Evolutionary conservation across 2,329 filamentous ascomycete genomes (phyloP), one percentile per base, ranked within the genome.

Genomic region (Ceratocystis harringtonii): DNA sequence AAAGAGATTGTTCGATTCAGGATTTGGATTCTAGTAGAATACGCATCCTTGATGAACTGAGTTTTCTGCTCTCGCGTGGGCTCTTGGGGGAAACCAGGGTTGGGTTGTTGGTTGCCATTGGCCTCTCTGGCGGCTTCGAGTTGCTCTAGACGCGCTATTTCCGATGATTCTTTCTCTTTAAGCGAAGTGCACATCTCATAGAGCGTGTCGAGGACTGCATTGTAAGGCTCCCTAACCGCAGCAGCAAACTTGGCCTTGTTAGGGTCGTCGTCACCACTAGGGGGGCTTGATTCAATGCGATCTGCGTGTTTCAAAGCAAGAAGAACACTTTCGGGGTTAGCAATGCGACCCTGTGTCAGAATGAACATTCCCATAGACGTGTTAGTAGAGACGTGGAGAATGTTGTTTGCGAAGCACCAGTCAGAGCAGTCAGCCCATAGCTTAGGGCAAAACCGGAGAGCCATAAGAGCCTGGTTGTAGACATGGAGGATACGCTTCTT

Each of bases 371-470:
- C 91, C 67, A 76, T 72, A 5, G 80, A 77, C 67, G 80, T 78
- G 58, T 81, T 81, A 44, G 63, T 65, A 22, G 63, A 65, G 15
- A 61, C 60, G 57, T 84, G 77, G 8, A 75, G 72, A 70, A 92
- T 77, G 57, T 83, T 83, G 70, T 94, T 91, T 65, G 87, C 82
- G 71, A 91, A 91, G 74, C 90, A 96, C 84, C 92, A 97, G 69
- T 95, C 89, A 0, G 92, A 89, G 8, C 91, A 92, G 68, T 96
- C 91, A 62, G 91, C 92, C 94, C 94, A 99, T 70, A 96, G 86
- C 73, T 95, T 89, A 3, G 94, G 92, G 84, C 92, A 94, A 75
- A 97, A 99, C 62, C 92, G 86, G 65, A 99, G 78, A 3, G 91
- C 87, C 88, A 96, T 96, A 60, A 95, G 78, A 3, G 92, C 90